phyloP scores from a whole-genome alignment of 148 eudicot species.

The Fagopyrum esculentum region DNA sequence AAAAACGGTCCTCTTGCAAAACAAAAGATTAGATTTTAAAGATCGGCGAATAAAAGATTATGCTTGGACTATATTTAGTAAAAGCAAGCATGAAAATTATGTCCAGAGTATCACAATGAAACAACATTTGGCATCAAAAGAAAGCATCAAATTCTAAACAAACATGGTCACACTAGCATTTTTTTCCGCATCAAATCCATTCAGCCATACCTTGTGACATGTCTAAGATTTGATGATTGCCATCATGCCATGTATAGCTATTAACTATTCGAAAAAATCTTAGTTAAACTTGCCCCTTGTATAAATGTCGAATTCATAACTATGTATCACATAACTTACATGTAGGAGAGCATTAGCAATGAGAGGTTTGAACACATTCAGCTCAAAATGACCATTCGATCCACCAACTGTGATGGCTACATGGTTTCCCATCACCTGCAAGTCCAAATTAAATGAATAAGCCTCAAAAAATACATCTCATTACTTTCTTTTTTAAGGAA shows the following conservation, averaged over 20 bases:
- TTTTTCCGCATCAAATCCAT: no score
- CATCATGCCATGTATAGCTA: no score
- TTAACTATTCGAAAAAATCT: neutral
- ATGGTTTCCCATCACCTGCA: slow-evolving; percentile 95
- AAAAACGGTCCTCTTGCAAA: no score
- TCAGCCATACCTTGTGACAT: no score
- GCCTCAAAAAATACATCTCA: neutral
- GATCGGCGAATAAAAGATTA: neutral
- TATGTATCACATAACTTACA: slow-evolving; percentile 34
- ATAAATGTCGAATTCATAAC: neutral
- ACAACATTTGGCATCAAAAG: neutral
- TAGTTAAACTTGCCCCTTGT: neutral
- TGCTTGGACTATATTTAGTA: no score
- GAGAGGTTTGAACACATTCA: slow-evolving; percentile 94
- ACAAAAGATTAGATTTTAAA: no score
- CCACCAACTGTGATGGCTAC: slow-evolving; percentile 94
- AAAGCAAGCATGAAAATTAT: neutral
- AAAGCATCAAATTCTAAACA: no score
- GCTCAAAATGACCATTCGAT: slow-evolving; percentile 96
- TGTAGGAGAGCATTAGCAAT: slow-evolving; percentile 83
- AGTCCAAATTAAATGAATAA: slow-evolving; percentile 14
- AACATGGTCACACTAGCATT: no score
- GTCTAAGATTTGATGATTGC: no score
- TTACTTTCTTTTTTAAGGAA: neutral
- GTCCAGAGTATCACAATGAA: neutral